Evolutionary conservation across 139 green algal species (phyloP).

Genomic region (Haematococcus lacustris): DNA sequence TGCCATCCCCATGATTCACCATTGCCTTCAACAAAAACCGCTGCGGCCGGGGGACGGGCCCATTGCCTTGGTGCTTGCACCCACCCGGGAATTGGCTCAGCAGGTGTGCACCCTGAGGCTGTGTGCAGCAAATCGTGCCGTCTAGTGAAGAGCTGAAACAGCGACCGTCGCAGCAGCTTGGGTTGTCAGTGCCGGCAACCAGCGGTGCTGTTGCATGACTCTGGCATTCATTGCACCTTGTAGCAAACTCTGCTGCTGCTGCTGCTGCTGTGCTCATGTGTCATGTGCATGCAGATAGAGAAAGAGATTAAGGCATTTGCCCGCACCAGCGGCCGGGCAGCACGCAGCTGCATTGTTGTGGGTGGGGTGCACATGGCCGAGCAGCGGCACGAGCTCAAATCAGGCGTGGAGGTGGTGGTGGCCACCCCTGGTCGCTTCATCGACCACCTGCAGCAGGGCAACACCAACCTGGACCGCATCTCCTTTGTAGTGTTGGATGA

Average conservation of each 20-base stretch:
- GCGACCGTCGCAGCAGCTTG: background rate
- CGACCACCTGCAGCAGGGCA: slow-evolving; percentile 75
- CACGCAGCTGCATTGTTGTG: slow-evolving; percentile 57
- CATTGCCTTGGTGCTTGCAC: slow-evolving; percentile 92
- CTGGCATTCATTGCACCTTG: background rate
- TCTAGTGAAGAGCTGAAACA: background rate
- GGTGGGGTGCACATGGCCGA: slow-evolving; percentile 60
- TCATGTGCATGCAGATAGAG: slow-evolving; percentile 4
- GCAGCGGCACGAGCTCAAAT: slow-evolving; percentile 68
- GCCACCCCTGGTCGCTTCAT: slow-evolving; percentile 83
- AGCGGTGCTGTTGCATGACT: background rate
- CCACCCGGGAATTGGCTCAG: slow-evolving; percentile 98
- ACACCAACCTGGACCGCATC: slow-evolving; percentile 64
- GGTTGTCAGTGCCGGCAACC: background rate
- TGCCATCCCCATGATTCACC: slow-evolving; percentile 82
- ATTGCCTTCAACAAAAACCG: slow-evolving; percentile 60
- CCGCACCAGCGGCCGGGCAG: slow-evolving; percentile 47
- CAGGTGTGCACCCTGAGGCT: slow-evolving; percentile 54
- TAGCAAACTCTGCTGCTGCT: background rate
- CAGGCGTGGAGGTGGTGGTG: slow-evolving; percentile 65
- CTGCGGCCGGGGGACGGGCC: slow-evolving; percentile 67
- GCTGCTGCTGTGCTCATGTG: background rate
- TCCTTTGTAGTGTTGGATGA: slow-evolving; percentile 91
- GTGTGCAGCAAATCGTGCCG: background rate
- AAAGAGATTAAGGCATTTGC: slow-evolving; percentile 39